Base-by-base conservation (phyloP, 345 rosid species). In the Rhodamnia argentea region DNA sequence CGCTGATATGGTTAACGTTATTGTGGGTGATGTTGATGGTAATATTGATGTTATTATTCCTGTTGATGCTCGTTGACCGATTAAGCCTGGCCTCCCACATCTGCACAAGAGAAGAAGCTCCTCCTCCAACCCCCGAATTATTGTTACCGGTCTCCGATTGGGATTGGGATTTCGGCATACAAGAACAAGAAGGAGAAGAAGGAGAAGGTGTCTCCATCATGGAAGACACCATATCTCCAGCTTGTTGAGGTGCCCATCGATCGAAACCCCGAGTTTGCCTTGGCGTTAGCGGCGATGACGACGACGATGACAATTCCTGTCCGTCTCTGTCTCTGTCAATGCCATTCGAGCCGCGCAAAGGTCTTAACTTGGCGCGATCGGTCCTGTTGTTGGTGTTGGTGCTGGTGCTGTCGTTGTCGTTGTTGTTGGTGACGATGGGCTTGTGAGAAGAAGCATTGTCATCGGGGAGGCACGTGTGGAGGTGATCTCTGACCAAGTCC, bases 11-110 rank as follows among this genome's bases (percentile, higher is more conserved):
- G 81, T 70, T 70, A 10, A 44, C 26, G 81, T 18, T 37, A 37
- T 37, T 70, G 42, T 70, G 47, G 47, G 81, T 11, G 81, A 70
- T 70, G 81, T 70, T 70, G 81, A 70, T 70, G 81, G 13, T 70
- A 32, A 70, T 18, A 37, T 70, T 70, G 81, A 32, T 70, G 85
- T 84, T 89, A 2, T 78, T 76, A 51, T 86, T 91, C 18, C 56
- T 89, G 85, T 87, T 88, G 15, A 88, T 86, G 84, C 90, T 90
- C 58, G 6, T 44, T 2, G 85, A 74, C n/a, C 88, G 92, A 27
- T 91, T 88, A n/a, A 93, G 88, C 90, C 95, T 93, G 3, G 97
- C 96, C 86, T 96, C 98, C 98, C 99, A 96, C 85, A 95, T 95
- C 88, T 94, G 98, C 57, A 96, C 99, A 15, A 96, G 94, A 13